Evolutionary conservation across 306 rosid species (phyloP).

Genomic region (Cucumis sativus): Cucumber_9930_V3 NC_026657.2:10689001-10689500

Average conservation of each 20-base stretch:
- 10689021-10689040: background rate
- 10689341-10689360: background rate
- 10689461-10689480: background rate
- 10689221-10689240: too few species aligned
- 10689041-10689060: background rate
- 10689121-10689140: background rate
- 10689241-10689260: too few species aligned
- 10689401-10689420: background rate
- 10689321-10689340: too few species aligned
- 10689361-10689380: background rate
- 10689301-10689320: too few species aligned
- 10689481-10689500: background rate
- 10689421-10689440: background rate
- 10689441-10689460: background rate
- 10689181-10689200: too few species aligned
- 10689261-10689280: too few species aligned
- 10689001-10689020: conserved; percentile 7
- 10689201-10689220: too few species aligned
- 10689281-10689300: too few species aligned
- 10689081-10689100: background rate
- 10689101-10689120: background rate
- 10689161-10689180: too few species aligned
- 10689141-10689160: too few species aligned
- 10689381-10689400: background rate
- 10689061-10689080: background rate